A percentile compares a stretch with the other conserved stretches of the same genome.
phyloP scores from a whole-genome alignment of 1,284 basidiomycete species.

The Boletus albobrunnescens region DNA sequence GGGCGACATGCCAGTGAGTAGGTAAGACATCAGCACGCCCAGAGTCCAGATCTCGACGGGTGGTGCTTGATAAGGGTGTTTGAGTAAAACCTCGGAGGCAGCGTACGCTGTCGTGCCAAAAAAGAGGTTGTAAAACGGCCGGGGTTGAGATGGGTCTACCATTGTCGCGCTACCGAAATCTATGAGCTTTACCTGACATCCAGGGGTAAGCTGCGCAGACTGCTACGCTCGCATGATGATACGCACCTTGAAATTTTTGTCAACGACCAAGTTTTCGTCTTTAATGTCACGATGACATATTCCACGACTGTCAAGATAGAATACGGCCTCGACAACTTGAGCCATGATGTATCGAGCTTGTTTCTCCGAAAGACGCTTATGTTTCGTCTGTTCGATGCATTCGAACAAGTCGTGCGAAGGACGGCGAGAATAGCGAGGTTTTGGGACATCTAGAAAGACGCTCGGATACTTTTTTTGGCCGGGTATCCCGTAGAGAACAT shows the following conservation, averaged over 20 bases:
- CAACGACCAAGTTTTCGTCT: constrained; percentile 89
- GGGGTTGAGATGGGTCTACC: constrained; percentile 60
- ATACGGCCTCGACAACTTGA: constrained; percentile 83
- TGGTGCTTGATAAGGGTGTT: constrained; percentile 69
- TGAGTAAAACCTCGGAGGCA: constrained; percentile 76
- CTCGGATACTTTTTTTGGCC: constrained; percentile 11
- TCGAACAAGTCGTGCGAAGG: constrained; percentile 90
- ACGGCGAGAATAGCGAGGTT: constrained; percentile 61
- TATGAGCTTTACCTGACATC: constrained; percentile 77
- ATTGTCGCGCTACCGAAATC: constrained; percentile 89
- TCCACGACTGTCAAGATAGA: constrained; percentile 72
- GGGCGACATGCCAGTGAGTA: constrained; percentile 82
- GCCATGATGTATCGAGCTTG: constrained; percentile 80
- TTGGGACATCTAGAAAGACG: constrained; percentile 23
- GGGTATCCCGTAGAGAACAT: constrained; percentile 7
- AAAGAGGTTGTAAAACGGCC: constrained; percentile 71
- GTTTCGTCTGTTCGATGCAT: constrained; percentile 82
- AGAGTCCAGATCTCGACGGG: constrained; percentile 90
- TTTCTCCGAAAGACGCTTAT: constrained; percentile 75
- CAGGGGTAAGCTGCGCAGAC: constrained; percentile 4
- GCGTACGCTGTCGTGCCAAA: constrained; percentile 81
- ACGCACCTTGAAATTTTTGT: constrained; percentile 62
- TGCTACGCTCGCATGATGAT: neutral
- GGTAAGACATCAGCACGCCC: constrained; percentile 84
- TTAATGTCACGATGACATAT: constrained; percentile 92